Evolutionary conservation across 176 grass and related monocot genomes (phyloP), one percentile per base, ranked within the genome.

Genomic region (Aegilops umbellulata): DNA sequence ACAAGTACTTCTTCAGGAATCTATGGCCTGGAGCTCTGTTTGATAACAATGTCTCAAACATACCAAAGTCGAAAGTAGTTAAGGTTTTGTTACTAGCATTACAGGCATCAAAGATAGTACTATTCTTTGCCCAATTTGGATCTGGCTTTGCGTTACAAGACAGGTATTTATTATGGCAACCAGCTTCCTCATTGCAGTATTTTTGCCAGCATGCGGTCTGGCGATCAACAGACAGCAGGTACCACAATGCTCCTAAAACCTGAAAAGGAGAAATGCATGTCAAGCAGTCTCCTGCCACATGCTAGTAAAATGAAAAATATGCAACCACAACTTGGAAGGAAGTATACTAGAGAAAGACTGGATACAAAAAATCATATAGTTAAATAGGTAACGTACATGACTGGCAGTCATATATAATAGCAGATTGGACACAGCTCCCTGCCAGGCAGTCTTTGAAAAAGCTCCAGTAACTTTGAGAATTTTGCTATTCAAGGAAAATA

Each of bases 391-490:
- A 11, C 90, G 19, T 94, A 96, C 97, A 94, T 99, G 97, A 77
- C 97, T 99, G 31, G 97, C 97, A 60, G 95, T 99, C 94, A 96
- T 94, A 84, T 99, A 99, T 70, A 99, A 84, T 24, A 96, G 88
- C 25, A 99, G 88, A 87, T 99, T 99, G 82, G 90, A 99, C 62
- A 88, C 97, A 57, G 97, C 97, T 65, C 94, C 97, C 62, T 76
- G 85, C 97, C 97, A 99, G 66, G 88, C 97, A 49, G 97, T 99
- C 88, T 96, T 99, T 3, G 97, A 81, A 80, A 96, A 90, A 82
- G 87, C 85, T 83, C 97, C 97, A 64, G 85, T 91, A 61, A 88
- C 85, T 82, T 93, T 94, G 39, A 93, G n/a, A 31, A 99, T 96
- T 74, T 99, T 89, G 25, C 82, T 86, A 61, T 91, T 99, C 85